Evolutionary conservation across 495 filamentous ascomycete species (phyloP).

Genomic region (Neurospora terricola): DNA sequence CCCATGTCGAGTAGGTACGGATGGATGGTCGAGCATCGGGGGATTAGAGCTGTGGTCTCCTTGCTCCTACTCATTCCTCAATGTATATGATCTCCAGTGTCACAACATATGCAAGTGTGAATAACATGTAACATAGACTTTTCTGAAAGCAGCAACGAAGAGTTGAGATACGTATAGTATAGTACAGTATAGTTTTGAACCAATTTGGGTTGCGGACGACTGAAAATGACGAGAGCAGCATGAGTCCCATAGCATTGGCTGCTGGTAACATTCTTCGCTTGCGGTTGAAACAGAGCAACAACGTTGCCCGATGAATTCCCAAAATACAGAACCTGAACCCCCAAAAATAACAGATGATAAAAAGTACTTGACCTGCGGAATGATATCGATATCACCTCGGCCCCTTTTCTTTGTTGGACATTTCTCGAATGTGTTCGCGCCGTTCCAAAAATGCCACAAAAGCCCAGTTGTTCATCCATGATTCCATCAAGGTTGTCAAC

Average conservation of each 20-base stretch:
- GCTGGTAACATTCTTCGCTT: background rate
- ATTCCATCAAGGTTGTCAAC: background rate
- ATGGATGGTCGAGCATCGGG: background rate
- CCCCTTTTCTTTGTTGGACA: background rate
- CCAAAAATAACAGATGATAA: background rate
- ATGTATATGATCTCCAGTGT: background rate
- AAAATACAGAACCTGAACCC: background rate
- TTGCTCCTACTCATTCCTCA: background rate
- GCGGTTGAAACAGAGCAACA: background rate
- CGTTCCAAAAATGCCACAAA: background rate
- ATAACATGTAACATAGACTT: background rate
- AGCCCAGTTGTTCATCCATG: background rate
- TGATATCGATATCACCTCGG: background rate
- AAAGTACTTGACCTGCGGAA: background rate
- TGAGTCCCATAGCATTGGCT: background rate
- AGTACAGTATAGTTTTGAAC: background rate
- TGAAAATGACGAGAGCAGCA: background rate
- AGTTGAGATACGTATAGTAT: background rate
- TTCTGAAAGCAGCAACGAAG: background rate
- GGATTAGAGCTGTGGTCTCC: background rate
- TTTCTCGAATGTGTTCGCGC: background rate
- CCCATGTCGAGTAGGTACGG: no score
- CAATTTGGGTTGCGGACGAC: background rate
- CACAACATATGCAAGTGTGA: background rate
- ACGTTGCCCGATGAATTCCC: background rate